A percentile compares a stretch with the other conserved stretches of the same genome.
These are phyloP conservation scores for Globisporangium mamillatum DNA, from an alignment of 352 stramenopile genomes.

Conservation along the genomic window DNA sequence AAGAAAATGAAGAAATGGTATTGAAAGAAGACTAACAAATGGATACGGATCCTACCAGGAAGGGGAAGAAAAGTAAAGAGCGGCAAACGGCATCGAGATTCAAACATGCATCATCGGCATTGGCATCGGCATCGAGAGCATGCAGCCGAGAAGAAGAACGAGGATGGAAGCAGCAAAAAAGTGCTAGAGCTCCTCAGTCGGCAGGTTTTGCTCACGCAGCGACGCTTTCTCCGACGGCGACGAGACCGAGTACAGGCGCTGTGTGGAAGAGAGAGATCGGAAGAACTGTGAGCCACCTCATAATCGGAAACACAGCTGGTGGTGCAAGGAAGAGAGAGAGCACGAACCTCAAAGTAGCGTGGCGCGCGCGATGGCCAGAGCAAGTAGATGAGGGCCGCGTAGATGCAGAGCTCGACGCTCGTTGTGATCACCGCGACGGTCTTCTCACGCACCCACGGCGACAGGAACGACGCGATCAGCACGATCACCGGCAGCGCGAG, in stretches of 20 bases:
- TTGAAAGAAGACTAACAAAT: background rate
- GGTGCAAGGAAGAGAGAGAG: background rate
- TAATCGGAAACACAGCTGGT: background rate
- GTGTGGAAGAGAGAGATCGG: background rate
- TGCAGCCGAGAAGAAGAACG: background rate
- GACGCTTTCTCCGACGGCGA: constrained; percentile 67
- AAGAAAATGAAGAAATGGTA: background rate
- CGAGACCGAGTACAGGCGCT: constrained; percentile 72
- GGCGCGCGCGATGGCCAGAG: constrained; percentile 69
- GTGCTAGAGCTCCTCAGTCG: constrained; percentile 54
- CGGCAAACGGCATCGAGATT: background rate
- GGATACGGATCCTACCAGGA: background rate
- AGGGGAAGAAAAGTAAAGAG: background rate
- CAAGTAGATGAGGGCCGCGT: constrained; percentile 62
- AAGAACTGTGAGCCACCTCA: background rate
- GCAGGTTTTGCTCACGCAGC: constrained; percentile 55
- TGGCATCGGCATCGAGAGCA: background rate
- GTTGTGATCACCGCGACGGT: constrained; percentile 58
- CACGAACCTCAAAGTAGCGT: constrained; percentile 71
- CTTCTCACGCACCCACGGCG: constrained; percentile 77
- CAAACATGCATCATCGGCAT: constrained; percentile 1
- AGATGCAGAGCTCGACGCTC: constrained; percentile 50
- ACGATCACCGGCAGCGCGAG: constrained; percentile 67
- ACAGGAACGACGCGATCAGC: constrained; percentile 66
- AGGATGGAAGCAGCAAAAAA: too few relatives aligned